Evolutionary conservation across 140 eudicot genomes (phyloP), one percentile per base, ranked within the genome.

Genomic region (Cichorium intybus): DNA sequence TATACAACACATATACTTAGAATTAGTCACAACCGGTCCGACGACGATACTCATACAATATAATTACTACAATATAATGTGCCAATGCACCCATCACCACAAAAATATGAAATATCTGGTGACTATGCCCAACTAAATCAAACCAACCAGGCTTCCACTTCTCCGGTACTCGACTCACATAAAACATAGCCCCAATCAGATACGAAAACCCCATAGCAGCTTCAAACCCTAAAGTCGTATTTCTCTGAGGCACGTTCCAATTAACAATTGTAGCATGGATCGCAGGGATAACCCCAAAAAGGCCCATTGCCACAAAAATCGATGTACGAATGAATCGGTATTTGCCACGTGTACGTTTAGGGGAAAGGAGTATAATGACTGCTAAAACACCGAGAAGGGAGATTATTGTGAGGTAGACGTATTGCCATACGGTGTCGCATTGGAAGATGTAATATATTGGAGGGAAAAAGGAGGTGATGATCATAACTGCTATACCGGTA

Each of bases 381-480:
- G 87, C 92, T 70, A 79, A 70, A 16, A 81, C 18, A 14, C 99
- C 99, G 58, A 93, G 66, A 51, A 78, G 1, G 17, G 95, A 67
- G 60, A 93, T 88, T 9, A 87, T 85, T 0, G 72, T 51, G 1
- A 93, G 93, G 79, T 93, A 93, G 14, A 81, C 70, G 27, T 81
- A 45, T 69, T 88, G 99, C 95, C 97, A 93, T 3, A 68, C 64
- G 1, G 95, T 88, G 16, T 69, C 50, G 57, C 99, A 88, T 57
- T 72, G 85, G 79, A 93, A 93, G 46, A 86, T 68, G 80, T 93
- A 93, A 82, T 81, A 93, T 28, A 93, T 84, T 29, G 97, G 88
- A n/a, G 99, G 99, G 80, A 93, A 88, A 62, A 88, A 93, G 1
- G 99, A 93, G 56, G 97, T 78, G 78, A 88, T 93, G 68, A 93